Conservation (phyloP, 1,284 basidiomycete genomes). For the Rhodotorula sp. region DNA sequence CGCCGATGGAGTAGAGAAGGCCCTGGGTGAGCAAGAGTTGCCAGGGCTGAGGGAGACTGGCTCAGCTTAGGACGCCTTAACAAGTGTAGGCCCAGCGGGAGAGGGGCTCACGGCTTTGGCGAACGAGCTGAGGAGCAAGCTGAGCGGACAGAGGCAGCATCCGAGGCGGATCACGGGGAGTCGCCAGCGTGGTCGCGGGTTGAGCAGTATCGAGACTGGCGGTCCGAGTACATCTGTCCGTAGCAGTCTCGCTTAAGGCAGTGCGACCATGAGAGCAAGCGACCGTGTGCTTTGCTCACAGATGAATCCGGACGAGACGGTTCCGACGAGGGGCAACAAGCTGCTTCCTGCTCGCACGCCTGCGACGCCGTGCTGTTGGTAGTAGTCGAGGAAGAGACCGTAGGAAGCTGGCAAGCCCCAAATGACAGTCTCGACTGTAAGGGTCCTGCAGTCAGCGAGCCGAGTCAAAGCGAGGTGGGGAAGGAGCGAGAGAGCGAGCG, state of each 20-base stretch:
- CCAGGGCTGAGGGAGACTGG: constrained; percentile 42
- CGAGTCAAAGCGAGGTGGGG: constrained; percentile 1
- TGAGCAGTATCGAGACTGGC: constrained; percentile 24
- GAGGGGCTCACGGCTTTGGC: constrained; percentile 12
- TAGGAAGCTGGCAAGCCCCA: constrained; percentile 52
- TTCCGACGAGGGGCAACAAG: constrained; percentile 23
- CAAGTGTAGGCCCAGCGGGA: background rate
- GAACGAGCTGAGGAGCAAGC: constrained; percentile 14
- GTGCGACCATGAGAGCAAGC: background rate
- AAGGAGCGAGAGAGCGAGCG: background rate
- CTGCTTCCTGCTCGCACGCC: background rate
- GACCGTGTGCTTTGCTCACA: constrained; percentile 4
- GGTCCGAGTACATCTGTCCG: constrained; percentile 26
- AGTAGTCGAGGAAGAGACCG: constrained; percentile 28
- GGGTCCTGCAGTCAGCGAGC: too few relatives aligned
- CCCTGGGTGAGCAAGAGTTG: constrained; percentile 52
- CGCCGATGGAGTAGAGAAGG: constrained; percentile 51
- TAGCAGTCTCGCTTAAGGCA: background rate
- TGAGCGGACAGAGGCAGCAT: constrained; percentile 7
- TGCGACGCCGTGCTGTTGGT: constrained; percentile 15
- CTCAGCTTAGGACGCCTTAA: background rate
- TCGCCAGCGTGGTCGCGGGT: constrained; percentile 26
- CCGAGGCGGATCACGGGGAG: constrained; percentile 16
- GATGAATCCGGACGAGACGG: constrained; percentile 20
- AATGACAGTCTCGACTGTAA: constrained; percentile 49